These are phyloP conservation scores for Toxoplasma gondii DNA, from an alignment of 169 alveolate genomes.

Conservation along the genomic window DNA sequence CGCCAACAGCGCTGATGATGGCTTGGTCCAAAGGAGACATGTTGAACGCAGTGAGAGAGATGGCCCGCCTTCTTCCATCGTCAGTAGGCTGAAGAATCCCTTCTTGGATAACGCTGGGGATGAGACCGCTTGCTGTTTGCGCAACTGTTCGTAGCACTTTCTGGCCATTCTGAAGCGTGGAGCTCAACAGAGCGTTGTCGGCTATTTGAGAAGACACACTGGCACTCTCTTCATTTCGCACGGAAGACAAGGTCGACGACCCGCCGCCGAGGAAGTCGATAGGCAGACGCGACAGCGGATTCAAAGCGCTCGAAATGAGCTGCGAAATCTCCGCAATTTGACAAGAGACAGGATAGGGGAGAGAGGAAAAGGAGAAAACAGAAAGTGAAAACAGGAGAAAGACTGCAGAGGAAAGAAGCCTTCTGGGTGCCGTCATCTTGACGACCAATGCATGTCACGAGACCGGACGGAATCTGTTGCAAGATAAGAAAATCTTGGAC, in stretches of 20 bases:
- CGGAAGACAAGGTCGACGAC: not conserved
- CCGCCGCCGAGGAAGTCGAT: not conserved
- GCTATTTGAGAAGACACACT: not conserved
- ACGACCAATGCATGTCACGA: not conserved
- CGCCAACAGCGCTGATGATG: conserved; percentile 34
- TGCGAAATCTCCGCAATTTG: conserved; percentile 18
- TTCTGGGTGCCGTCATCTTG: not conserved
- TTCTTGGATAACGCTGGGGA: not conserved
- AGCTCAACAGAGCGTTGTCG: not conserved
- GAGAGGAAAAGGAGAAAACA: not conserved
- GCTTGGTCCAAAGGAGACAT: conserved; percentile 27
- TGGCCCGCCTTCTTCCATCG: conserved; percentile 15
- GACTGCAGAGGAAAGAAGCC: not conserved
- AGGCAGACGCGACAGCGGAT: not conserved
- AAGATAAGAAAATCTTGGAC: no score
- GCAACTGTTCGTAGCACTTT: conserved; percentile 14
- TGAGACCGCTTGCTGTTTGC: not conserved
- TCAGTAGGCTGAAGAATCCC: conserved; percentile 16
- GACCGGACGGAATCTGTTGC: no score
- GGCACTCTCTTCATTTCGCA: not conserved
- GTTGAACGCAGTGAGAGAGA: conserved; percentile 1
- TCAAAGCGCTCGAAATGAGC: not conserved
- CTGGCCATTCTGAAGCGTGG: conserved; percentile 22
- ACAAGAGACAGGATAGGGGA: not conserved
- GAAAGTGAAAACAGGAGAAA: not conserved